Conservation (phyloP, 2,329 filamentous ascomycete species). For the Phoma sp. region DNA sequence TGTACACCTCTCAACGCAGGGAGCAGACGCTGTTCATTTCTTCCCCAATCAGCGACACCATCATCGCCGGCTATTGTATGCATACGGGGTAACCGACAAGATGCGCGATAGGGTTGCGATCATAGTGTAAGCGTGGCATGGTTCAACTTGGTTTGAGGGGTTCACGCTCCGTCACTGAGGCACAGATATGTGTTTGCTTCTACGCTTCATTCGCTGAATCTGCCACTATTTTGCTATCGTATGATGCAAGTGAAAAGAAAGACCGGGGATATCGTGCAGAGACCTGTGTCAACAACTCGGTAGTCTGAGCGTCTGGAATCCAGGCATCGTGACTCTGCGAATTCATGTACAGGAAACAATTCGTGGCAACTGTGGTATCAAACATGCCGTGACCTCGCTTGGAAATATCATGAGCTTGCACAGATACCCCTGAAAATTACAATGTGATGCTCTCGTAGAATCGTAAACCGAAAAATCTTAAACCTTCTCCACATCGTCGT, state of each 20-base stretch:
- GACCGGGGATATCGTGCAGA: slow-evolving; percentile 29
- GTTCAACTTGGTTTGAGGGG: background rate
- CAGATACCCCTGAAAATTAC: slow-evolving; percentile 18
- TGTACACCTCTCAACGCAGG: slow-evolving; percentile 5
- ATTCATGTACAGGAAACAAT: slow-evolving; percentile 30
- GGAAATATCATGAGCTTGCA: slow-evolving; percentile 12
- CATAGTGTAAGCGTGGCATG: background rate
- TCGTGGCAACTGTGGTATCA: slow-evolving; percentile 27
- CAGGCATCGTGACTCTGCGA: slow-evolving; percentile 29
- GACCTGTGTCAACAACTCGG: slow-evolving; percentile 22
- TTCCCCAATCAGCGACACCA: background rate
- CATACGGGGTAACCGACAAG: background rate
- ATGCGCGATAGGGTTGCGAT: background rate
- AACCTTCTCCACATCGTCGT: slow-evolving; percentile 37
- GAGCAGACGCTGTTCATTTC: background rate
- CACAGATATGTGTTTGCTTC: background rate
- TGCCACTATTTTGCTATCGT: slow-evolving; percentile 3
- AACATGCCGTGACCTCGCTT: slow-evolving; percentile 14
- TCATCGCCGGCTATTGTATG: slow-evolving; percentile 1
- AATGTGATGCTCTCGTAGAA: slow-evolving; percentile 16
- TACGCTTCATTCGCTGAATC: slow-evolving; percentile 4
- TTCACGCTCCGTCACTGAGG: background rate
- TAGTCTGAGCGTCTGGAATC: slow-evolving; percentile 17
- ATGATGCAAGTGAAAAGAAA: slow-evolving; percentile 21
- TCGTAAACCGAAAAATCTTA: slow-evolving; percentile 16